Percentiles rank a stretch among this genome's conserved stretches.
Evolutionary conservation across 1,139 yeast genomes (phyloP).

Genomic region (Geotrichum carabidarum): DNA sequence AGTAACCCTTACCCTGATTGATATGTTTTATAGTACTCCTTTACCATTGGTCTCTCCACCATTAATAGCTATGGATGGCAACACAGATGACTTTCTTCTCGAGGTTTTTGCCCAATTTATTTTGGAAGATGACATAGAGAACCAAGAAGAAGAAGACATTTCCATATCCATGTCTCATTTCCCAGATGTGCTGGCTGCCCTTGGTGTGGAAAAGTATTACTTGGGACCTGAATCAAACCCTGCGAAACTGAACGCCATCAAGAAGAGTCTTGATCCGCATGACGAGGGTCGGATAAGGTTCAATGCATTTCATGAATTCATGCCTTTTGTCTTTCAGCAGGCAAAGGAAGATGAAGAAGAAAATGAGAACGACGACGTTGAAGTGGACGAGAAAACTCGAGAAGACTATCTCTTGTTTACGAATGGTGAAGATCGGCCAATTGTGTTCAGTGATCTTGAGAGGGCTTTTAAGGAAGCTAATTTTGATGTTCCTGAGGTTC

Average conservation of each 20-base stretch:
- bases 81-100: constrained; percentile 4
- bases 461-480: constrained; percentile 9
- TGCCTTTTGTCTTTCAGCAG: constrained; percentile 4
- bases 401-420: constrained; percentile 17
- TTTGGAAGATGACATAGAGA: background rate
- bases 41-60: background rate
- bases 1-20: background rate
- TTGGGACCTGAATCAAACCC: constrained; percentile 1
- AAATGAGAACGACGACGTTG: background rate
- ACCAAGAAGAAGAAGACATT: background rate
- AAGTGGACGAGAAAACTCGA: background rate
- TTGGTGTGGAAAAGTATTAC: constrained; percentile 4
- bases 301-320: background rate
- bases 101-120: constrained; percentile 8
- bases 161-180: constrained; percentile 6
- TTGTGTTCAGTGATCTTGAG: constrained; percentile 12
- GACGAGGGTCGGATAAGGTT: background rate
- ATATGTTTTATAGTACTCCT: background rate
- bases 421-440: constrained; percentile 15
- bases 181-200: constrained; percentile 2
- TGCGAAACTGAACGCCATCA: background rate
- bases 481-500: constrained; percentile 1
- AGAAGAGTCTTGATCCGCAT: background rate
- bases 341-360: constrained; percentile 1
- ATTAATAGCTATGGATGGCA: background rate